Percentiles rank a stretch among this genome's conserved stretches.
Conservation (phyloP, 2,329 filamentous ascomycete species). For the Fusarium mundagurra region DNA sequence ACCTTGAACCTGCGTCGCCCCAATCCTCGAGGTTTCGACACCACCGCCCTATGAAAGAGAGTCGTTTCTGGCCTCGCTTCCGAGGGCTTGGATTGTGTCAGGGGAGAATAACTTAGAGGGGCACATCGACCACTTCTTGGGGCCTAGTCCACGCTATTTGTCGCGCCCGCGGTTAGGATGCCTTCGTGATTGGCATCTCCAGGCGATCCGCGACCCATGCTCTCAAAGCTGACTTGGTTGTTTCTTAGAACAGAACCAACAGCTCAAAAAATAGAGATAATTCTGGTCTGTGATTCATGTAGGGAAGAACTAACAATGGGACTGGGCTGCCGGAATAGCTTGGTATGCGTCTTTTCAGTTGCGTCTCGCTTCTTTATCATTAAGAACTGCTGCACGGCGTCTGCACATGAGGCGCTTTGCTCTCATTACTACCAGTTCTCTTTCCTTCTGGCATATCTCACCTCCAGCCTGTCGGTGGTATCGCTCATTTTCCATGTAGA, state of each 20-base stretch:
- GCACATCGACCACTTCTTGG: conserved; percentile 3
- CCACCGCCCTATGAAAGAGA: conserved; percentile 18
- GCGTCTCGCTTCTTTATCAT: conserved; percentile 35
- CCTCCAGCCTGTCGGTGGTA: conserved; percentile 2
- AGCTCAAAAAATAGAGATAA: not conserved
- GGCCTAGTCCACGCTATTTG: conserved; percentile 24
- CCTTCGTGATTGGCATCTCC: conserved; percentile 38
- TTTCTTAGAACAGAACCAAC: conserved; percentile 38
- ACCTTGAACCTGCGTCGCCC: conserved; percentile 19
- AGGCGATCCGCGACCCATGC: conserved; percentile 32
- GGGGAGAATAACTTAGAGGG: not conserved
- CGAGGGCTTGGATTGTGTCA: conserved; percentile 34
- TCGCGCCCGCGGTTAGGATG: conserved; percentile 42
- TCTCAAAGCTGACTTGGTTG: conserved; percentile 31
- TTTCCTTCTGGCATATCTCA: conserved; percentile 1
- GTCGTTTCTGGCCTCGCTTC: conserved; percentile 24
- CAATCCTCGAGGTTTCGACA: conserved; percentile 2
- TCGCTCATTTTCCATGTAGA: conserved; percentile 31
- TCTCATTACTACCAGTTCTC: conserved; percentile 22
- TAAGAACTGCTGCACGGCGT: conserved; percentile 30
- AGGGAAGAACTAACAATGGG: conserved; percentile 28
- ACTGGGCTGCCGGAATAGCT: conserved; percentile 9
- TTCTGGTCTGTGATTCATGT: conserved; percentile 16
- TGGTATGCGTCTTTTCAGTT: conserved; percentile 11
- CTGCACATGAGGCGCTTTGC: conserved; percentile 24